Conservation (phyloP, 805 yeast genomes). For the Pichia sporocuriosa region DNA sequence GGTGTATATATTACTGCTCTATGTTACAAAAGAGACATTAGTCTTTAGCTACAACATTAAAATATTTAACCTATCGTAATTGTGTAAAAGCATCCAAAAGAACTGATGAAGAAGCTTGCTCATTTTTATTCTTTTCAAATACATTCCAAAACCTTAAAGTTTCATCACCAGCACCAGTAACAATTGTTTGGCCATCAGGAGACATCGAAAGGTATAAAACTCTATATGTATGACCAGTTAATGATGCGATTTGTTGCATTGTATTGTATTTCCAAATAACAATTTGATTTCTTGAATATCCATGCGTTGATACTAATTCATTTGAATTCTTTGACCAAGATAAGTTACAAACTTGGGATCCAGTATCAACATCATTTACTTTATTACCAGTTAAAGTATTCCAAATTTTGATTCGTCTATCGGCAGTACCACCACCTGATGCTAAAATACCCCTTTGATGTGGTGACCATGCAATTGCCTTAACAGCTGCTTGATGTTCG, state of each 20-base stretch:
- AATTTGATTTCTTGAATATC: conserved; percentile 84
- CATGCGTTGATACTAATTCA: conserved; percentile 92
- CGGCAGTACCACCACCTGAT: conserved; percentile 96
- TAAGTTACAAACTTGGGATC: conserved; percentile 92
- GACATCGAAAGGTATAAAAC: conserved; percentile 84
- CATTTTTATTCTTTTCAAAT: conserved; percentile 67
- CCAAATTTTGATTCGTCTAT: conserved; percentile 86
- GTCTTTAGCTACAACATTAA: background rate
- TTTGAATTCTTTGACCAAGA: conserved; percentile 89
- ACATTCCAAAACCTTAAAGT: conserved; percentile 94
- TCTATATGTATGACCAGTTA: conserved; percentile 91
- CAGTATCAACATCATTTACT: conserved; percentile 80
- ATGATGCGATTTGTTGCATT: conserved; percentile 86
- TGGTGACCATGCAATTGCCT: conserved; percentile 96
- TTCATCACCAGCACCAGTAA: conserved; percentile 98
- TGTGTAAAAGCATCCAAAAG: conserved; percentile 70
- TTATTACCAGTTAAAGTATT: conserved; percentile 74
- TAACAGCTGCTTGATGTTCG: conserved; percentile 92
- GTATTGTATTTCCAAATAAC: conserved; percentile 92
- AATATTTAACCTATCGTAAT: conserved; percentile 37
- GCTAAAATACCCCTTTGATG: conserved; percentile 92
- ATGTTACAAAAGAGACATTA: too few species aligned
- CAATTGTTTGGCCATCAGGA: conserved; percentile 95
- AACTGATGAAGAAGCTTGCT: conserved; percentile 53
- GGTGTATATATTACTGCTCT: too few species aligned